phyloP scores from a whole-genome alignment of 371 early-diverging fungal species.

The Rhizomucor miehei region DNA sequence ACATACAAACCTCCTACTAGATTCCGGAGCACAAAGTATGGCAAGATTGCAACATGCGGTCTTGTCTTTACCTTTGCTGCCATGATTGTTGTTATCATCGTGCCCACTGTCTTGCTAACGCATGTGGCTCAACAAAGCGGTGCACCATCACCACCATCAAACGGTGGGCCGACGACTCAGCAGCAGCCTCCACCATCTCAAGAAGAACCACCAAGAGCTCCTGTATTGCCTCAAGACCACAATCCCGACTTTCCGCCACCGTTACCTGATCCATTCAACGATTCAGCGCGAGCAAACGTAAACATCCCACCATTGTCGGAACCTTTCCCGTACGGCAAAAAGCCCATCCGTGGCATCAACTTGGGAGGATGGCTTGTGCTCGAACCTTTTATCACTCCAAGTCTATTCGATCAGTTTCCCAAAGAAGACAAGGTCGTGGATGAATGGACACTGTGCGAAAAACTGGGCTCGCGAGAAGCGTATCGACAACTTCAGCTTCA shows the following conservation, averaged over 20 bases:
- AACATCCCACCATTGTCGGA: conserved; percentile 44
- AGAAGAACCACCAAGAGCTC: no score
- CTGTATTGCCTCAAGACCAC: no score
- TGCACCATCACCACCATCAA: no score
- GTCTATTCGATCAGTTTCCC: conserved; percentile 60
- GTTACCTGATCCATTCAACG: conserved; percentile 3
- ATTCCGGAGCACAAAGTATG: no score
- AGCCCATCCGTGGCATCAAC: conserved; percentile 69
- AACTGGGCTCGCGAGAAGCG: conserved; percentile 59
- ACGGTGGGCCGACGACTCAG: no score
- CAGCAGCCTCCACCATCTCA: no score
- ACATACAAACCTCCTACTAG: no score
- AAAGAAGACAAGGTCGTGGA: conserved; percentile 34
- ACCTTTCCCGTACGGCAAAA: conserved; percentile 51
- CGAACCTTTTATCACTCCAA: conserved; percentile 74
- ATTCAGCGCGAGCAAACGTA: conserved; percentile 22
- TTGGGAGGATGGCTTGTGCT: conserved; percentile 73
- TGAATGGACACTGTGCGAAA: conserved; percentile 62
- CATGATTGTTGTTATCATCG: no score
- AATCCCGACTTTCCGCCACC: not conserved
- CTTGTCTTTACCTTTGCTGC: no score
- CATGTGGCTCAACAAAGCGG: no score
- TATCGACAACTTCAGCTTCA: conserved; percentile 47
- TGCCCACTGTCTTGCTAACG: no score
- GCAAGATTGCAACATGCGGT: no score